Evolutionary conservation across 768 basidiomycete species (phyloP).

Genomic region (Trametes punicea): DNA sequence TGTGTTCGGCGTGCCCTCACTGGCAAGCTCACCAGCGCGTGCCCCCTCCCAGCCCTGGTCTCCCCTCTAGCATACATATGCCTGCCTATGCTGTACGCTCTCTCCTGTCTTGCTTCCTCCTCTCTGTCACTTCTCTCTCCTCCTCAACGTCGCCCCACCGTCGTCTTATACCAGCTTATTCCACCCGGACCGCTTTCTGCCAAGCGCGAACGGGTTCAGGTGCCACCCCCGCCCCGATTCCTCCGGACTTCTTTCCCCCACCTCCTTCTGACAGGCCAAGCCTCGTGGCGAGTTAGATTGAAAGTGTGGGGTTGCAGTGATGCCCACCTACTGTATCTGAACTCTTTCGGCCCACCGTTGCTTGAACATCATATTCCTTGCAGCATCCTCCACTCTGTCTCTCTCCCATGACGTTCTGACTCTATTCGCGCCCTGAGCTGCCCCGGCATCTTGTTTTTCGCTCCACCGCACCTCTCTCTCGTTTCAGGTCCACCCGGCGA

Average conservation of each 20-base stretch:
- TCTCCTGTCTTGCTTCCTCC: no score
- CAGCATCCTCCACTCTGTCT: neutral
- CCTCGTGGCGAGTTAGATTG: neutral
- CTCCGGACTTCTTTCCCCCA: neutral
- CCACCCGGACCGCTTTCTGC: no score
- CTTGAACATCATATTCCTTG: neutral
- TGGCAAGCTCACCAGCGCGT: no score
- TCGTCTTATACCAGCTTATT: no score
- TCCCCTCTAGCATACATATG: no score
- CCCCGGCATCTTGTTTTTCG: neutral
- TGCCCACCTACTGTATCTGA: no score
- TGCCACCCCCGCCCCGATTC: neutral
- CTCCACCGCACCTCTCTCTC: slow-evolving; percentile 2
- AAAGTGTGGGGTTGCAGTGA: no score
- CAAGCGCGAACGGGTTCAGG: no score
- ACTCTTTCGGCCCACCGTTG: neutral
- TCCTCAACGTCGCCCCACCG: no score
- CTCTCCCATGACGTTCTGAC: slow-evolving; percentile 1
- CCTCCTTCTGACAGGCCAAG: neutral
- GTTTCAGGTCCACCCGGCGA: slow-evolving; percentile 6
- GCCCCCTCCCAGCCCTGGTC: no score
- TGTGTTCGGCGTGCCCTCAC: slow-evolving; percentile 3
- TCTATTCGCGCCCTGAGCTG: neutral
- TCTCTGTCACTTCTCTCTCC: no score
- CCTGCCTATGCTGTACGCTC: no score